A percentile compares a stretch with the other conserved stretches of the same genome.
phyloP scores from a whole-genome alignment of 176 grass and related monocot genomes.

The Alopecurus myosuroides region DNA sequence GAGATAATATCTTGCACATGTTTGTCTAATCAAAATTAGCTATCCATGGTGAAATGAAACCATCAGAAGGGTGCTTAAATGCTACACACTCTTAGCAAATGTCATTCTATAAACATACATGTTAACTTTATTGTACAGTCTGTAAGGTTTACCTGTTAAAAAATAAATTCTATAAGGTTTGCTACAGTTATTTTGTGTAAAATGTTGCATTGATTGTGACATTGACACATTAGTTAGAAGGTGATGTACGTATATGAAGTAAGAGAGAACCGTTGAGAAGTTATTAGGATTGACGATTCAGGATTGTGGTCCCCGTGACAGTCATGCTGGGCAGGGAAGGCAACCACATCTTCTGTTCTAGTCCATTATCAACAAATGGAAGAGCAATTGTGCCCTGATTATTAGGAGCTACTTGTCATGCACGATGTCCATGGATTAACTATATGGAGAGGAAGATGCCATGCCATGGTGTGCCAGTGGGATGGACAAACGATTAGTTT shows the following conservation, averaged over 20 bases:
- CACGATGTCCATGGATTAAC: slow-evolving; percentile 23
- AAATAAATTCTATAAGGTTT: neutral
- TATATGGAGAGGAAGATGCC: slow-evolving; percentile 29
- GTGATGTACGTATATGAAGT: slow-evolving; percentile 11
- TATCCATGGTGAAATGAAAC: slow-evolving; percentile 12
- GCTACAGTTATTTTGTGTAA: neutral
- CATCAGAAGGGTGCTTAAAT: slow-evolving; percentile 8
- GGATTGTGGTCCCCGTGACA: slow-evolving; percentile 24
- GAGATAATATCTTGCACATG: neutral
- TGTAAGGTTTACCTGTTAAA: neutral
- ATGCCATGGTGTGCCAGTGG: slow-evolving; percentile 10
- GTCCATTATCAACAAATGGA: slow-evolving; percentile 20
- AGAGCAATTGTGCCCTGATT: neutral
- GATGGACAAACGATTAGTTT: slow-evolving; percentile 23
- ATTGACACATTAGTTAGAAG: slow-evolving; percentile 3
- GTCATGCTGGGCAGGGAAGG: slow-evolving; percentile 11
- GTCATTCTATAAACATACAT: slow-evolving; percentile 5
- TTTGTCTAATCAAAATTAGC: neutral
- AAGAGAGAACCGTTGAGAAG: slow-evolving; percentile 21
- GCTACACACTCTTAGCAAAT: neutral
- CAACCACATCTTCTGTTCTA: slow-evolving; percentile 22
- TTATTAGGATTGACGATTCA: slow-evolving; percentile 26
- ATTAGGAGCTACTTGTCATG: slow-evolving; percentile 43
- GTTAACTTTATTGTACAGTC: neutral
- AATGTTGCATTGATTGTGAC: slow-evolving; percentile 24